Percentiles rank a stretch among this genome's conserved stretches.
Evolutionary conservation across 2,329 filamentous ascomycete species (phyloP).

Genomic region (Diplocarpon mali): DNA sequence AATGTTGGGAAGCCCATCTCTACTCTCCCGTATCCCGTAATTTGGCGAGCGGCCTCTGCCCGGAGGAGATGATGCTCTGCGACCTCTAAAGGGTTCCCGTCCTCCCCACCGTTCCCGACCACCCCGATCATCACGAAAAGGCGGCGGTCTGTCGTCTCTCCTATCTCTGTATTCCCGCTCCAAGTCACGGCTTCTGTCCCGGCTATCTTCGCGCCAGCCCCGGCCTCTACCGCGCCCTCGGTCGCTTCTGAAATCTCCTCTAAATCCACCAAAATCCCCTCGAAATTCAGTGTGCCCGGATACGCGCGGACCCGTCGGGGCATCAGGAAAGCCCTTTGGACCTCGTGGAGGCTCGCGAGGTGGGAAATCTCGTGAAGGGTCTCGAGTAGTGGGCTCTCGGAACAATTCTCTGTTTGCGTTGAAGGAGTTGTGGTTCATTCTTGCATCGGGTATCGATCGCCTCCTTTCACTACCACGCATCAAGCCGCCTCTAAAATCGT

Average conservation of each 20-base stretch:
- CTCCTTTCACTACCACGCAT: conserved; percentile 23
- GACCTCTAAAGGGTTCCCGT: conserved; percentile 36
- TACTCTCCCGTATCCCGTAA: conserved; percentile 40
- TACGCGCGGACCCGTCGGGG: conserved; percentile 56
- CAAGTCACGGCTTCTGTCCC: conserved; percentile 40
- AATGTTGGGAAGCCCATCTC: conserved; percentile 47
- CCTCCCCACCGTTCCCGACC: conserved; percentile 14
- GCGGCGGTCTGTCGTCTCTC: conserved; percentile 34
- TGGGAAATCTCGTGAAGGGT: conserved; percentile 28
- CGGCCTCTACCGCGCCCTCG: conserved; percentile 32
- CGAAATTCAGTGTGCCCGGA: conserved; percentile 58
- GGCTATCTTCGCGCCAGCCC: conserved; percentile 46
- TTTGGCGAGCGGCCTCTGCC: conserved; percentile 54
- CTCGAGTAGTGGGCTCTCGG: conserved; percentile 33
- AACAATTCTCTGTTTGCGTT: conserved; percentile 47
- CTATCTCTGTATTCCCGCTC: conserved; percentile 43
- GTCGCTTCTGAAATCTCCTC: conserved; percentile 43
- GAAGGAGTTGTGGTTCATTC: conserved; percentile 40
- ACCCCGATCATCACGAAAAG: conserved; percentile 44
- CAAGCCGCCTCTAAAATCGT: conserved; percentile 23
- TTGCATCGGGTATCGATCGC: conserved; percentile 21
- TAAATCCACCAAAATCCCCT: conserved; percentile 38
- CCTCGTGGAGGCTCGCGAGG: conserved; percentile 68
- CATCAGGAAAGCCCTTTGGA: conserved; percentile 60
- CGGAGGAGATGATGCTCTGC: conserved; percentile 51